These are phyloP conservation scores for Solanum piurae DNA, from an alignment of 257 asterid species.

Conservation along the genomic window DNA sequence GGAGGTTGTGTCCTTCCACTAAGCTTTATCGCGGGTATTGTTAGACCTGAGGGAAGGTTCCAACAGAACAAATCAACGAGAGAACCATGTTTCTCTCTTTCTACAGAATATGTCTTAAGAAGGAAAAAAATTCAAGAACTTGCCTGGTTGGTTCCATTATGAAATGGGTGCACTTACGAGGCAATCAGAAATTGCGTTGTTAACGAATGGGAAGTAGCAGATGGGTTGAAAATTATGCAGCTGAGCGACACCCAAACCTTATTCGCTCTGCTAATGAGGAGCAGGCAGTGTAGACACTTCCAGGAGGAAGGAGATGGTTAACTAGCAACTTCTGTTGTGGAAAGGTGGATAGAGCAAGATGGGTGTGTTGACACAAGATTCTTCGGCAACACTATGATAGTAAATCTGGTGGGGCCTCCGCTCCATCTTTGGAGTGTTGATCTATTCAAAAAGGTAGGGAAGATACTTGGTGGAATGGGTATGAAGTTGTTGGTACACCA, in stretches of 20 bases:
- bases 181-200: neutral
- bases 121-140: neutral
- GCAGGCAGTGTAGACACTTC: neutral
- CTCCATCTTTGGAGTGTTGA: neutral
- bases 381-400: neutral
- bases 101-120: neutral
- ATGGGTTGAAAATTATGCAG: neutral
- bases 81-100: neutral
- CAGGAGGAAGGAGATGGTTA: neutral
- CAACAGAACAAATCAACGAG: neutral
- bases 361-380: neutral
- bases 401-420: neutral
- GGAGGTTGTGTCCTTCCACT: neutral
- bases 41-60: neutral
- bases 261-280: neutral
- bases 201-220: neutral
- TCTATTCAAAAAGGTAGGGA: neutral
- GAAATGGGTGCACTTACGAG: neutral
- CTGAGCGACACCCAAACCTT: neutral
- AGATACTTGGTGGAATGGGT: neutral
- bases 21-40: neutral
- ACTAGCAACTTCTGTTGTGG: neutral
- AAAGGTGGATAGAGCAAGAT: neutral
- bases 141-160: neutral
- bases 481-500: neutral